These are phyloP conservation scores for Thraustochytrium sp. DNA, from an alignment of 352 stramenopile genomes.

Conservation along the genomic window DNA sequence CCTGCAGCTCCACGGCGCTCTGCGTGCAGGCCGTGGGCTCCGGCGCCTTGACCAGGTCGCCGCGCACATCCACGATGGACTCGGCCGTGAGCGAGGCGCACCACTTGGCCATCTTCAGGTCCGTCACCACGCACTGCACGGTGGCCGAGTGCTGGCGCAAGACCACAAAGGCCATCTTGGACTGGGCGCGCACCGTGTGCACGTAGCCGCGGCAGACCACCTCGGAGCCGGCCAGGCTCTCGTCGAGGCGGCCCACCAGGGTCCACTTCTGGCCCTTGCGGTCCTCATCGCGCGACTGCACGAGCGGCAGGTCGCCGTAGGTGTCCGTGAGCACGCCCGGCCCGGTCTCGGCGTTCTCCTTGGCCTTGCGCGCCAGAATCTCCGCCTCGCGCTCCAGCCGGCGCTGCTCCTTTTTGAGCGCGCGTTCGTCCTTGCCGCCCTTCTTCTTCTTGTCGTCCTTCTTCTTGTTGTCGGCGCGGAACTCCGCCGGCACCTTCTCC, in stretches of 20 bases:
- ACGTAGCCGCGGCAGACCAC: slow-evolving; percentile 90
- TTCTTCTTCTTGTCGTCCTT: slow-evolving; percentile 62
- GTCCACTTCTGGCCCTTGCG: slow-evolving; percentile 68
- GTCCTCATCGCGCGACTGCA: slow-evolving; percentile 70
- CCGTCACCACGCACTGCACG: slow-evolving; percentile 82
- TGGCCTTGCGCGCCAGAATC: slow-evolving; percentile 60
- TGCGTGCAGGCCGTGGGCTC: slow-evolving; percentile 24
- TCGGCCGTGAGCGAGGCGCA: slow-evolving; percentile 4
- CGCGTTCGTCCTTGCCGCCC: neutral
- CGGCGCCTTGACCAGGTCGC: neutral
- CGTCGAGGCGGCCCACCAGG: slow-evolving; percentile 61
- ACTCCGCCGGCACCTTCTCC: slow-evolving; percentile 48
- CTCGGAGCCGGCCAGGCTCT: slow-evolving; percentile 69
- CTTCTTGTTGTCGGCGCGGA: slow-evolving; percentile 48
- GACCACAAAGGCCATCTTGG: slow-evolving; percentile 92
- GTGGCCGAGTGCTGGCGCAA: slow-evolving; percentile 90
- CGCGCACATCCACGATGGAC: slow-evolving; percentile 22
- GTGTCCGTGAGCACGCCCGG: slow-evolving; percentile 52
- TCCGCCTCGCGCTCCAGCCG: slow-evolving; percentile 43
- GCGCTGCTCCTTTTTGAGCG: slow-evolving; percentile 40
- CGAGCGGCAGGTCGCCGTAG: slow-evolving; percentile 75
- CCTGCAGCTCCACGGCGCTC: slow-evolving; percentile 80
- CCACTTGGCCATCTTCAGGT: slow-evolving; percentile 49
- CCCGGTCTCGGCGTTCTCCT: slow-evolving; percentile 55
- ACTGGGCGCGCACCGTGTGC: slow-evolving; percentile 82